Conservation (phyloP, 305 asterid genomes). For the Andrographis paniculata region DNA sequence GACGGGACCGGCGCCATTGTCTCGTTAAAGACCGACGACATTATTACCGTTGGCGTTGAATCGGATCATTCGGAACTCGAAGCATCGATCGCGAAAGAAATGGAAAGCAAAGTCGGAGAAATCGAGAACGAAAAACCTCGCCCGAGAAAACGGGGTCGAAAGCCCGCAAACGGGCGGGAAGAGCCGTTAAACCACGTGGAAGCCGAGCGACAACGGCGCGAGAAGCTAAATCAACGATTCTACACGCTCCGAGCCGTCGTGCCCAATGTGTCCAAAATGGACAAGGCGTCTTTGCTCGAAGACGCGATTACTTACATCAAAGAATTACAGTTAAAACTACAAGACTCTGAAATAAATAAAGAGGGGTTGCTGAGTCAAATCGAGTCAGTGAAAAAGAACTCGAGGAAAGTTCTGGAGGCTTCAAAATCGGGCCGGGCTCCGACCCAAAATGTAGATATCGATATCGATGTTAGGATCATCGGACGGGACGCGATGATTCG, state of each 20-base stretch:
- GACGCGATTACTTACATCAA: conserved; percentile 61
- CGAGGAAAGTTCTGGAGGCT: neutral
- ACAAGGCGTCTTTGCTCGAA: conserved; percentile 51
- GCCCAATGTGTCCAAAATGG: conserved; percentile 63
- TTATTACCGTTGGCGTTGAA: too few relatives aligned
- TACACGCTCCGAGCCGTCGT: conserved; percentile 65
- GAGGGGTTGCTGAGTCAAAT: too few relatives aligned
- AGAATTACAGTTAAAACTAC: conserved; percentile 35
- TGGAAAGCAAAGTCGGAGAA: too few relatives aligned
- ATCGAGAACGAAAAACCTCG: conserved; percentile 3
- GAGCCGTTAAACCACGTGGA: conserved; percentile 39
- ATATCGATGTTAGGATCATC: conserved; percentile 43
- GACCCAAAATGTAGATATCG: conserved; percentile 17
- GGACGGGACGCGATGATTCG: conserved; percentile 63
- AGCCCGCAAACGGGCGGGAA: conserved; percentile 25
- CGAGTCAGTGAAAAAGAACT: too few relatives aligned
- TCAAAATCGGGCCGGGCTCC: neutral
- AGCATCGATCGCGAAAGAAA: too few relatives aligned
- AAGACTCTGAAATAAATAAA: conserved; percentile 24
- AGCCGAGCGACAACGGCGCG: conserved; percentile 61
- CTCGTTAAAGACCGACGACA: too few relatives aligned
- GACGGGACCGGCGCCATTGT: conserved; percentile 24
- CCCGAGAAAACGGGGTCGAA: conserved; percentile 39
- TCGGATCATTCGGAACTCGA: too few relatives aligned
- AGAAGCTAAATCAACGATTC: conserved; percentile 54